Conservation (phyloP, 805 yeast species). For the Phaffomyces opuntiae region DNA sequence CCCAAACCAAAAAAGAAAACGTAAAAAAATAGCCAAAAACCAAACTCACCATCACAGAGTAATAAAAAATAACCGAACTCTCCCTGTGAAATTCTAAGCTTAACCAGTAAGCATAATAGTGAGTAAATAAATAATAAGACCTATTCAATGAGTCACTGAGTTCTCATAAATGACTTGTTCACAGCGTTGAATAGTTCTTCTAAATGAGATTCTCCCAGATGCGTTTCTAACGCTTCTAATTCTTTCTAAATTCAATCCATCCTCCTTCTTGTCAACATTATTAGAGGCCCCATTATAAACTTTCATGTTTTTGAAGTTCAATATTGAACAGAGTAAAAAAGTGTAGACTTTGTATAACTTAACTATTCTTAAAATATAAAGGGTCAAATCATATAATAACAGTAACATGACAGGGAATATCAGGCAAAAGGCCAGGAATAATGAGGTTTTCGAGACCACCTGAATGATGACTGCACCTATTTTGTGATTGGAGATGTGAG, state of each 20-base stretch:
- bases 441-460: neutral
- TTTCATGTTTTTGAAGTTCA: neutral
- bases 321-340: neutral
- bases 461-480: neutral
- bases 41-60: neutral
- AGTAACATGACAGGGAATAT: conserved; percentile 11
- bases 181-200: conserved; percentile 7
- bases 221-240: conserved; percentile 3
- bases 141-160: conserved; percentile 2
- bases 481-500: no score
- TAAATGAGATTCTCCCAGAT: conserved; percentile 7
- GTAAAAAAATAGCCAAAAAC: neutral
- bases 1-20: neutral
- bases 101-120: no score
- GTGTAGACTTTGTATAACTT: conserved; percentile 4
- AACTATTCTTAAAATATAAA: conserved; percentile 13
- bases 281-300: no score
- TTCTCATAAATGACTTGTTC: conserved; percentile 16
- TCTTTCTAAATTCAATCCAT: neutral
- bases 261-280: neutral
- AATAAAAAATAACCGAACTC: neutral
- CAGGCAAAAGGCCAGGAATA: neutral
- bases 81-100: neutral
- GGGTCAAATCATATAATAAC: conserved; percentile 13
- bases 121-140: no score